Percentiles rank a stretch among this genome's conserved stretches.
These are phyloP conservation scores for Fusarium sp. DNA, from an alignment of 2,329 filamentous ascomycete genomes.

Conservation along the genomic window DNA sequence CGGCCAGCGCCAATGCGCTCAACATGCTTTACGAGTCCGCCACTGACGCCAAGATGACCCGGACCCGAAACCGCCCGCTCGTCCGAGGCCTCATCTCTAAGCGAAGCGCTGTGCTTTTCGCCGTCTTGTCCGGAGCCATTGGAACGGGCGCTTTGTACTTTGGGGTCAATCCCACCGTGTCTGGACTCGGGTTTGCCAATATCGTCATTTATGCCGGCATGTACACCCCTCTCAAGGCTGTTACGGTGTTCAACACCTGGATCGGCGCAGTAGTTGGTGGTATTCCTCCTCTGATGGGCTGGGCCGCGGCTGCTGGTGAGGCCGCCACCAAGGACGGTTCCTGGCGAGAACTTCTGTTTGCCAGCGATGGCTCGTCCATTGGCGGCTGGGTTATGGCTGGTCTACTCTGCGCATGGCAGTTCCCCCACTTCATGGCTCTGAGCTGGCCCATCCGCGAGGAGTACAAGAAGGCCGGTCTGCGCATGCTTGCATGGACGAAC, in stretches of 20 bases:
- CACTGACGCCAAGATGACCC: conserved; percentile 92
- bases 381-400: conserved; percentile 93
- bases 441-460: conserved; percentile 92
- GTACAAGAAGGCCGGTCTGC: conserved; percentile 80
- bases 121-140: conserved; percentile 76
- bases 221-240: conserved; percentile 93
- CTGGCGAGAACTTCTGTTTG: conserved; percentile 85
- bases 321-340: conserved; percentile 82
- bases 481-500: conserved; percentile 89
- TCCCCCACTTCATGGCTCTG: conserved; percentile 97
- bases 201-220: conserved; percentile 91
- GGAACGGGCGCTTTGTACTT: conserved; percentile 85
- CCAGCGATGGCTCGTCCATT: conserved; percentile 70
- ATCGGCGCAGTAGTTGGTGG: conserved; percentile 92
- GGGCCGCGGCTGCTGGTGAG: conserved; percentile 94
- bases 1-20: conserved; percentile 91
- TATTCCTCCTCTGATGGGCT: conserved; percentile 97
- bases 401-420: conserved; percentile 95
- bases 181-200: conserved; percentile 87
- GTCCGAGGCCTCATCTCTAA: conserved; percentile 84
- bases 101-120: conserved; percentile 83
- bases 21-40: conserved; percentile 97
- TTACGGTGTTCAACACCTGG: conserved; percentile 94
- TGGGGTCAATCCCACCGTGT: conserved; percentile 94
- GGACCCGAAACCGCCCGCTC: conserved; percentile 92